phyloP scores from a whole-genome alignment of 2,329 filamentous ascomycete species.

The Rhinocladiella mackenziei region DNA sequence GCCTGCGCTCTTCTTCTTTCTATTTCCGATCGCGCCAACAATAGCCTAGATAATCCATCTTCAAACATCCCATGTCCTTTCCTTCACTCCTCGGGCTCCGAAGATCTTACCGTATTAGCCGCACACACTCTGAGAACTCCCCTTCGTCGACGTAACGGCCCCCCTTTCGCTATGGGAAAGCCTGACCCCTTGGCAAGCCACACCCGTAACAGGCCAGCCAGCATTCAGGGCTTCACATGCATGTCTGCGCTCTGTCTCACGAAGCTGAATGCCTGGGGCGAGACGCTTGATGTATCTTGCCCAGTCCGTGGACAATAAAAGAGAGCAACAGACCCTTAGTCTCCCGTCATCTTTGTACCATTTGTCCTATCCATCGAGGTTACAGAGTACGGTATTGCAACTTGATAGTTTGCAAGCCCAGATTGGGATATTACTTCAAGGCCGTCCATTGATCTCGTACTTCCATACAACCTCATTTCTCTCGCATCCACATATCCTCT shows the following conservation, averaged over 20 bases:
- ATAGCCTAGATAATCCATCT: too few species aligned
- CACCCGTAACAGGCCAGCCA: slow-evolving; percentile 19
- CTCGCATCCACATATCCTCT: neutral
- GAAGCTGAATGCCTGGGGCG: slow-evolving; percentile 1
- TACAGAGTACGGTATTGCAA: neutral
- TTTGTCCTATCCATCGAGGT: neutral
- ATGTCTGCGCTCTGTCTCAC: neutral
- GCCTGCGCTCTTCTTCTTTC: too few species aligned
- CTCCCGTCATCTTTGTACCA: neutral
- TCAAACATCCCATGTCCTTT: neutral
- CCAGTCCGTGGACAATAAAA: slow-evolving; percentile 6
- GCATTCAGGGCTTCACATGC: slow-evolving; percentile 4
- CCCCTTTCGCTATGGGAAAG: neutral
- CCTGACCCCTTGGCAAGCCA: slow-evolving; percentile 21
- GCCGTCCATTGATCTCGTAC: slow-evolving; percentile 5
- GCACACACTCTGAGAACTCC: too few species aligned
- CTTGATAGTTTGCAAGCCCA: neutral
- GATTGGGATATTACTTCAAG: neutral
- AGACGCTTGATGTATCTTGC: neutral
- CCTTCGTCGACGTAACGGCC: neutral
- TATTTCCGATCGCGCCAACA: too few species aligned
- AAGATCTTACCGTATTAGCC: too few species aligned
- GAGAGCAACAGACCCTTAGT: neutral
- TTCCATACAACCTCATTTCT: neutral
- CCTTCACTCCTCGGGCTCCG: too few species aligned